Conservation (phyloP, 768 basidiomycete genomes). For the Tephrocybe sp. region DNA sequence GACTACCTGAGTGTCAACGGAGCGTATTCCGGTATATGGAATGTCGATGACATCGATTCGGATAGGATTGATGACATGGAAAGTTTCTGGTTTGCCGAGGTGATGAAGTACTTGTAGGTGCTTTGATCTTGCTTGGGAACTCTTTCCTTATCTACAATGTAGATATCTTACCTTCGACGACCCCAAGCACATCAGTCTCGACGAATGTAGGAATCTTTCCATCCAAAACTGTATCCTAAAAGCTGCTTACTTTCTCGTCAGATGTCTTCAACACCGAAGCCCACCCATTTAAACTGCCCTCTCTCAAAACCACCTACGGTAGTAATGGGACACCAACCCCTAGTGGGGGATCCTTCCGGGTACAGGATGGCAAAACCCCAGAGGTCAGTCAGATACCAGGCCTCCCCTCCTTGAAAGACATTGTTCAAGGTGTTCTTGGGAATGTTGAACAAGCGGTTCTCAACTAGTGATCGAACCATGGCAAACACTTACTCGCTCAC, state of each 20-base stretch:
- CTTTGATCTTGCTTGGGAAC: neutral
- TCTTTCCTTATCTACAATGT: neutral
- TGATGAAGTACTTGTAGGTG: conserved; percentile 68
- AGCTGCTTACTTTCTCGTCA: conserved; percentile 17
- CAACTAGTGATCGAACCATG: neutral
- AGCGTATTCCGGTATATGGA: conserved; percentile 55
- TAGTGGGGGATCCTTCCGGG: conserved; percentile 6
- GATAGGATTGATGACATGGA: conserved; percentile 57
- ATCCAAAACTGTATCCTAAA: neutral
- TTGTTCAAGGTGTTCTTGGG: neutral
- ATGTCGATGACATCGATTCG: conserved; percentile 49
- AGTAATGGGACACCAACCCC: conserved; percentile 16
- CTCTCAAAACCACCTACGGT: conserved; percentile 34
- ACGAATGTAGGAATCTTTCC: conserved; percentile 48
- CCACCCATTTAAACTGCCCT: conserved; percentile 63
- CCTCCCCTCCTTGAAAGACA: conserved; percentile 11
- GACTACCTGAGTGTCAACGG: conserved; percentile 37
- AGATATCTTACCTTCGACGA: conserved; percentile 78
- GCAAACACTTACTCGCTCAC: neutral
- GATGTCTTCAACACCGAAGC: conserved; percentile 73
- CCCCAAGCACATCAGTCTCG: conserved; percentile 59
- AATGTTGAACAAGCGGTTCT: conserved; percentile 1
- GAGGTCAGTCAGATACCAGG: conserved; percentile 24
- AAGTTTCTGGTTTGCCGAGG: conserved; percentile 76
- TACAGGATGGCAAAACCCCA: conserved; percentile 18